Percentiles rank a stretch among this genome's conserved stretches.
phyloP scores from a whole-genome alignment of 164 flowering plant species.

The Pachysandra terminalis region DNA sequence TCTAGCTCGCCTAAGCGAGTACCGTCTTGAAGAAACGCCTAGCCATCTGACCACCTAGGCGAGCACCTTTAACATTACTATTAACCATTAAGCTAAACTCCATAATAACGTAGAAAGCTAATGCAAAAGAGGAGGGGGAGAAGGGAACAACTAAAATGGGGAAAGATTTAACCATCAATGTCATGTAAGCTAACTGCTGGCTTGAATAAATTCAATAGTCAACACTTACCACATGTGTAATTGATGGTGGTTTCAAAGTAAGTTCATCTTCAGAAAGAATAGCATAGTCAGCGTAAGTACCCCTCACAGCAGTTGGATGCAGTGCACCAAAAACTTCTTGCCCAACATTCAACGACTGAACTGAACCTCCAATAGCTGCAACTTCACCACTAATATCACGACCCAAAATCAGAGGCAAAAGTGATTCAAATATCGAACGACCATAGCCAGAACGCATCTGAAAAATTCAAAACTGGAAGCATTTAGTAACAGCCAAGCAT shows the following conservation, averaged over 20 bases:
- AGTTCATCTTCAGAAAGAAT: conserved; percentile 80
- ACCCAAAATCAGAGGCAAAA: conserved; percentile 84
- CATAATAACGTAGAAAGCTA: background rate
- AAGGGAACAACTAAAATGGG: no score
- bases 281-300: conserved; percentile 91
- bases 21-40: no score
- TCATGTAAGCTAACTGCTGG: background rate
- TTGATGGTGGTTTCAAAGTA: conserved; percentile 56
- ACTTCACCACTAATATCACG: conserved; percentile 99
- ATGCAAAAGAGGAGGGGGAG: background rate
- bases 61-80: no score
- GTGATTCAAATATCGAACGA: conserved; percentile 80
- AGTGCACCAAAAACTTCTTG: conserved; percentile 97
- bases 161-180: background rate
- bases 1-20: no score
- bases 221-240: conserved; percentile 74
- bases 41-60: no score
- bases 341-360: conserved; percentile 60
- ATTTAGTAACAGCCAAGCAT: background rate
- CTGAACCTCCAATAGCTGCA: conserved; percentile 76
- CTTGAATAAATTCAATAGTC: background rate
- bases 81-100: background rate
- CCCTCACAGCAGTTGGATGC: conserved; percentile 96
- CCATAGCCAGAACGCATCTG: conserved; percentile 99
- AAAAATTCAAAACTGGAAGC: conserved; percentile 13